Percentiles rank a stretch among this genome's conserved stretches.
Conservation (phyloP, 2,329 filamentous ascomycete genomes). For the Emericellopsis atlantica region DNA sequence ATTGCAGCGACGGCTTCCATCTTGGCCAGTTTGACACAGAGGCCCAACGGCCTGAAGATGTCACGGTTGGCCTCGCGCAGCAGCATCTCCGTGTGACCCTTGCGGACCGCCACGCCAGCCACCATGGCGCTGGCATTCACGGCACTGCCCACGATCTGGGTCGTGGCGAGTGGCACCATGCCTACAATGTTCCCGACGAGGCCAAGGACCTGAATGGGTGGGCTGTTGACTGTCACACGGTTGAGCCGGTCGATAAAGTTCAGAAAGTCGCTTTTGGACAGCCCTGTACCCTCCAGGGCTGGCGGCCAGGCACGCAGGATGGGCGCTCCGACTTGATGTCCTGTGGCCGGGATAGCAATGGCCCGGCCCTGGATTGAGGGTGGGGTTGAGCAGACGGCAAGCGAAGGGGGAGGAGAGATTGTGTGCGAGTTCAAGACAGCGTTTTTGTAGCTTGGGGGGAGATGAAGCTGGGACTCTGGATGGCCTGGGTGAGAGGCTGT, state of each 20-base stretch:
- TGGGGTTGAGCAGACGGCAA: background rate
- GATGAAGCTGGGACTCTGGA: background rate
- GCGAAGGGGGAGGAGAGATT: background rate
- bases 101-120: no score
- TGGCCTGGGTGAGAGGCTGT: background rate
- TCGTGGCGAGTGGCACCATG: slow-evolving; percentile 7
- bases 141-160: no score
- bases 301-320: slow-evolving; percentile 8
- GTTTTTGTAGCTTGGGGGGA: background rate
- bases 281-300: slow-evolving; percentile 3
- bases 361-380: slow-evolving; percentile 1
- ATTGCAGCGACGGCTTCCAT: slow-evolving; percentile 7
- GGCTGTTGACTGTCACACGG: slow-evolving; percentile 6
- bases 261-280: slow-evolving; percentile 5
- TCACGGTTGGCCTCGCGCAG: slow-evolving; percentile 4
- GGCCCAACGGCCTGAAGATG: slow-evolving; percentile 5
- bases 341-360: slow-evolving; percentile 7
- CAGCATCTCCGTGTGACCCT: no score
- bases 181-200: slow-evolving; percentile 6
- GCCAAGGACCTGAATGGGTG: slow-evolving; percentile 7
- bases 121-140: no score
- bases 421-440: background rate
- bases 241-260: slow-evolving; percentile 8
- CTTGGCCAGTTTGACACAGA: slow-evolving; percentile 5
- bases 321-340: slow-evolving; percentile 5